Conservation (phyloP, 2,329 filamentous ascomycete species). For the Talaromyces marneffei region DNA sequence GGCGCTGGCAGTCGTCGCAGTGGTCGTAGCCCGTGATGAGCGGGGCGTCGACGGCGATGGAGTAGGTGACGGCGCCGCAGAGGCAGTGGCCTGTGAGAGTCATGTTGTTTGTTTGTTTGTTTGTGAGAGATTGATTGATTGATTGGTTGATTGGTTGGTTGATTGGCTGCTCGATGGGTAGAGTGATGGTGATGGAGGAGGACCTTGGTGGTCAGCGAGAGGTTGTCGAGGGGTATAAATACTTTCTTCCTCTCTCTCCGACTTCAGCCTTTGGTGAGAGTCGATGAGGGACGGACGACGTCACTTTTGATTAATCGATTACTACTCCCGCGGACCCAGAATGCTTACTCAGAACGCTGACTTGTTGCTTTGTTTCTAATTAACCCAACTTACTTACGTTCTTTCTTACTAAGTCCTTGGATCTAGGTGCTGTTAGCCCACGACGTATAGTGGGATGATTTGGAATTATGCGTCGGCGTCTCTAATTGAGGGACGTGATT, state of each 20-base stretch:
- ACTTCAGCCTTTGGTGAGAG: too few relatives aligned
- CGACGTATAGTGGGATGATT: neutral
- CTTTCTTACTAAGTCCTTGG: too few relatives aligned
- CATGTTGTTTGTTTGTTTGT: constrained; percentile 43
- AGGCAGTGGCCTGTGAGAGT: constrained; percentile 64
- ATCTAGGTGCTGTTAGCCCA: too few relatives aligned
- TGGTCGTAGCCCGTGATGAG: constrained; percentile 58
- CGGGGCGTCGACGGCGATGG: constrained; percentile 43
- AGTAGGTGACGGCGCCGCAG: constrained; percentile 67
- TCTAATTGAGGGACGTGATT: neutral
- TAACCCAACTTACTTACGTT: neutral
- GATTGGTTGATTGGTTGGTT: neutral
- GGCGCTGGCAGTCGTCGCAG: constrained; percentile 68
- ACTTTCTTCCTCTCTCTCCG: neutral
- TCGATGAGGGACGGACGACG: neutral
- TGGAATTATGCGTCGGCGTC: neutral
- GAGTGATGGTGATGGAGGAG: neutral
- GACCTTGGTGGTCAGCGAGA: neutral
- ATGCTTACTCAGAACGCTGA: neutral
- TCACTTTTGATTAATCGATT: too few relatives aligned
- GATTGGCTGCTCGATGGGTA: neutral
- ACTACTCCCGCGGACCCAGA: too few relatives aligned
- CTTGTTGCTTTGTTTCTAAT: too few relatives aligned
- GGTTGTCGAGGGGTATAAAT: neutral
- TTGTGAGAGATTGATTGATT: neutral